Base-by-base conservation (phyloP, 768 basidiomycete species). In the Auriscalpium vulgare region DNA sequence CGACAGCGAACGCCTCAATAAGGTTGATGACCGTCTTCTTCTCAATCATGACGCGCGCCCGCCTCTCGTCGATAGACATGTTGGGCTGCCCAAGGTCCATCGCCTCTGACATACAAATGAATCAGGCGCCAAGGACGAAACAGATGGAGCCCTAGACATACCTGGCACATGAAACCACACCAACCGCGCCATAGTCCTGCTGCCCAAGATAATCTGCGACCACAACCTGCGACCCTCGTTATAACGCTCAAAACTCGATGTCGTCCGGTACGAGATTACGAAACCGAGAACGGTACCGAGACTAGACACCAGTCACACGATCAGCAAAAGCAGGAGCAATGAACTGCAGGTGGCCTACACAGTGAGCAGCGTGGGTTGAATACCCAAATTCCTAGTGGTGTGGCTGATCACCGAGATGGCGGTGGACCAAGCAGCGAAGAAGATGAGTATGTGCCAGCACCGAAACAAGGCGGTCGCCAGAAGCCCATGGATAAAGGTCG, bases 161-260 rank as follows among this genome's bases (percentile, higher is more conserved):
- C 84, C 74, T 17, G 80, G 79, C 8, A 86, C 75, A 68, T 85
- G 84, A 67, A 87, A 82, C 85, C 85, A 87, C 8, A 82, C 74
- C 0, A 78, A 75, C 16, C 87, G 73, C 0, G 84, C 76, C 65
- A 87, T 74, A 2, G 78, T 82, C 40, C 85, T 76, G 63, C 65
- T 73, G 64, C 62, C 75, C 34, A 81, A 67, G 47, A 82, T 78
- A n/a, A 88, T 83, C 58, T 83, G 79, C 3, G 83, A 83, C 87
- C 87, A 88, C 6, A 81, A 69, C 51, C 76, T 70, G 53, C 87
- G 71, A 21, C 87, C 87, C 62, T 88, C 86, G 55, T 88, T 87
- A 67, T 88, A 88, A n/a, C 84, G 72, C 66, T 87, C 85, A 61
- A 85, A 87, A 40, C 83, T 84, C 4, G 85, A 82, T 10, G 83